Base-by-base conservation (phyloP, 352 stramenopile species). In the Plasmopara halstedii region DNA sequence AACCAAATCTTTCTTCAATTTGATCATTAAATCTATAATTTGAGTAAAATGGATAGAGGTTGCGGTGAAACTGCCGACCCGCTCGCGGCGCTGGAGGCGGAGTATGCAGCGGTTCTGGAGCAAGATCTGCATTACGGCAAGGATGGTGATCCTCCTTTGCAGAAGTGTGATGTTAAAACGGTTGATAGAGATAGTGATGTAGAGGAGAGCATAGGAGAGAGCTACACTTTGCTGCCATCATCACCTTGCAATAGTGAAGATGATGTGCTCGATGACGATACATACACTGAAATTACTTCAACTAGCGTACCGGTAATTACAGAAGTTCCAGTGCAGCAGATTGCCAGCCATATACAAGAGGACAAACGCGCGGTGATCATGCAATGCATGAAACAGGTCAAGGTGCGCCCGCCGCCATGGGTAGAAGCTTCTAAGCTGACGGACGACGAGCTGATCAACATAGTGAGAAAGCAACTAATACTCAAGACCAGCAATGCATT, bases 91-190 rank as follows among this genome's bases (percentile, higher is more conserved):
- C 59, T 87, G 1, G 75, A 87, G 15, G 70, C 66, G 38, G 75
- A 87, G 47, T 87, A 87, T 47, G 70, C 65, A 14, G 63, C 65
- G 6, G 68, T 85, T 6, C 11, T 87, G 32, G 70, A 70, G 18
- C 72, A 83, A 48, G 59, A 50, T 35, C 50, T 9, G 8, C 17
- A 19, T 33, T 11, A n/a, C n/a, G n/a, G 18, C 15, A 40, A 25
- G 38, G 23, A 26, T 35, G 2, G 6, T 21, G 11, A 18, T 17
- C 18, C 34, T 13, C 17, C 18, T 31, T 4, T 33, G 19, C 15
- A 45, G 3, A 4, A 29, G 31, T 31, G 18, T n/a, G 42, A 58
- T 4, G 46, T 31, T 26, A 40, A 58, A 52, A 51, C 46, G 6
- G 50, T 31, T 4, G 44, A 43, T 10, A 53, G 49, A 6, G 37